phyloP scores from a whole-genome alignment of 2,329 filamentous ascomycete species.

The Penicillium hesseltinei region DNA sequence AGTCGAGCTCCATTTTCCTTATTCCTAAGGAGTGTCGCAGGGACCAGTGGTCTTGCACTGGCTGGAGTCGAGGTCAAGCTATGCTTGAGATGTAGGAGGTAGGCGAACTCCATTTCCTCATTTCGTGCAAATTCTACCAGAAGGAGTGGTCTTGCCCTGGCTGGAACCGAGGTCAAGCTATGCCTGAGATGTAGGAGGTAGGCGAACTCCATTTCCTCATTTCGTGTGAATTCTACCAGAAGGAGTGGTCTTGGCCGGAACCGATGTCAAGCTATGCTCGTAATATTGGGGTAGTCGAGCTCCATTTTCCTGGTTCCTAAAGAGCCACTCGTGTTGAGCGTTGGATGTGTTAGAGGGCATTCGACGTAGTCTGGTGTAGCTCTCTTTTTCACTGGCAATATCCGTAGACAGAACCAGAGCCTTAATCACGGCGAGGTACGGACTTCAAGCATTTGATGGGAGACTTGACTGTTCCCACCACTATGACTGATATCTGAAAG shows the following conservation, averaged over 20 bases:
- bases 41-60: no score
- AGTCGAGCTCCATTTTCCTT: neutral
- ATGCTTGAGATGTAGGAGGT: neutral
- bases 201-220: neutral
- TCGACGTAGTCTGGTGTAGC: rapidly evolving
- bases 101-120: neutral
- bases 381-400: no score
- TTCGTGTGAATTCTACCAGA: no score
- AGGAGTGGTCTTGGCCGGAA: no score
- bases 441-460: neutral
- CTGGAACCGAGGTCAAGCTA: neutral
- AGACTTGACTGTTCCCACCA: neutral
- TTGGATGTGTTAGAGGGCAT: no score
- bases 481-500: neutral
- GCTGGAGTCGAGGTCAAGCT: no score
- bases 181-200: neutral
- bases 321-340: neutral
- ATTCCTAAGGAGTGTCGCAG: no score
- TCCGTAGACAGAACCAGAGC: neutral
- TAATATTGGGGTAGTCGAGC: no score
- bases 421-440: neutral
- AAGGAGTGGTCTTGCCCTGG: no score
- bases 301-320: neutral
- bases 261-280: no score
- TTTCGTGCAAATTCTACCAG: no score